Conservation (phyloP, 2,329 filamentous ascomycete genomes). For the Verticillium dahliae region DNA sequence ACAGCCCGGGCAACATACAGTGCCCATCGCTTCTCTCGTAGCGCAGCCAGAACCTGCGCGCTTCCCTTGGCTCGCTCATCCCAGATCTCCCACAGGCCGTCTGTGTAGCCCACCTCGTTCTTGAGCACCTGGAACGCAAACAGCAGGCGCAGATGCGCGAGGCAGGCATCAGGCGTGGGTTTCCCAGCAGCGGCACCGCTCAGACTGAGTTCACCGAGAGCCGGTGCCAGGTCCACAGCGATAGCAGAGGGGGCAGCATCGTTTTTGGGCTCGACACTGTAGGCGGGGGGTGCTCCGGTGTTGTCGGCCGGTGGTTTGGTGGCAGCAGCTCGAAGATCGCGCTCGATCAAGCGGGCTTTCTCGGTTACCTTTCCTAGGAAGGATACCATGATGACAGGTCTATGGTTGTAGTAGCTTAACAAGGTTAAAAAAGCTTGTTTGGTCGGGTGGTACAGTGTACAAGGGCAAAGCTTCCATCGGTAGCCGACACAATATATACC, state of each 20-base stretch:
- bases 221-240: not conserved
- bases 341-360: not conserved
- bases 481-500: no score
- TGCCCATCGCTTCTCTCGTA: constrained; percentile 62
- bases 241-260: not conserved
- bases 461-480: no score
- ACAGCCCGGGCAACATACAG: constrained; percentile 58
- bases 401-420: no score
- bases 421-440: no score
- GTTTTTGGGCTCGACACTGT: not conserved
- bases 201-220: not conserved
- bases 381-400: not conserved
- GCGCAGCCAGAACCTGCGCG: constrained; percentile 32
- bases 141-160: constrained; percentile 57
- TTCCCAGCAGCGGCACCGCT: not conserved
- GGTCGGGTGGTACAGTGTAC: no score
- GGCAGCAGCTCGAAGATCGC: not conserved
- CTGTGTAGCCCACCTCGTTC: constrained; percentile 49
- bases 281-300: not conserved
- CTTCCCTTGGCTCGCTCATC: constrained; percentile 29
- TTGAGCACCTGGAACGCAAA: constrained; percentile 56
- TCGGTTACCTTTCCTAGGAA: not conserved
- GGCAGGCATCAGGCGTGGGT: constrained; percentile 1
- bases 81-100: constrained; percentile 54
- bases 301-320: not conserved